Conservation (phyloP, 495 filamentous ascomycete species). For the Apodospora peruviana region DNA sequence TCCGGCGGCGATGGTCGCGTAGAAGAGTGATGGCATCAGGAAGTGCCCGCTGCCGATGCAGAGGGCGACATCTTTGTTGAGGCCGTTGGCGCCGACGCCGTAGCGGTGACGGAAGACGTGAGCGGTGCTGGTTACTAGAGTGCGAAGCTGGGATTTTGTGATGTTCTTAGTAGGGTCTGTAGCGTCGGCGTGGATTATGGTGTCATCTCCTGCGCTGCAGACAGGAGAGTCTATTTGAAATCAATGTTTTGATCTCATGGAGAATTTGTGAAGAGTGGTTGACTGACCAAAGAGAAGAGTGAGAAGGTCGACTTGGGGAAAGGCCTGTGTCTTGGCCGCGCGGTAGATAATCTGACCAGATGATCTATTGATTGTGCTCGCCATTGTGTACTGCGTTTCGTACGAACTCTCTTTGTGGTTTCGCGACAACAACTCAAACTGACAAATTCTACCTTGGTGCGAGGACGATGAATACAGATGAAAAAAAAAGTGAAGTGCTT, state of each 20-base stretch:
- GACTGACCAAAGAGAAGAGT: background rate
- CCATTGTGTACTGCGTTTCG: no score
- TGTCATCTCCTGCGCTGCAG: constrained; percentile 13
- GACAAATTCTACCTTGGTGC: no score
- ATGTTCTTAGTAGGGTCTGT: constrained; percentile 40
- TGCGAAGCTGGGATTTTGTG: constrained; percentile 42
- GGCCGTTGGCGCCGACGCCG: constrained; percentile 41
- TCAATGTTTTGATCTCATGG: no score
- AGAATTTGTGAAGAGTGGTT: no score
- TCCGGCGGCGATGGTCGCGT: constrained; percentile 43
- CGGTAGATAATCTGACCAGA: constrained; percentile 1
- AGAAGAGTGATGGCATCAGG: constrained; percentile 41
- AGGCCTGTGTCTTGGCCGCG: background rate
- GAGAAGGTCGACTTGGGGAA: background rate
- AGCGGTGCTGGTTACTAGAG: constrained; percentile 38
- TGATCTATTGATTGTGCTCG: background rate
- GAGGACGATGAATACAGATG: no score
- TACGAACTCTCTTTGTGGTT: no score
- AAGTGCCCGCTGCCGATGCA: constrained; percentile 46
- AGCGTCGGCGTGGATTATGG: constrained; percentile 33
- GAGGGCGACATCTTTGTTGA: constrained; percentile 46
- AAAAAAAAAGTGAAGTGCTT: background rate
- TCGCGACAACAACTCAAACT: no score
- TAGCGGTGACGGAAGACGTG: constrained; percentile 42
- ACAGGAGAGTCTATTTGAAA: constrained; percentile 1